Evolutionary conservation across 192 early-diverging fungal species (phyloP).

Genomic region (Linnemannia hyalina): DNA sequence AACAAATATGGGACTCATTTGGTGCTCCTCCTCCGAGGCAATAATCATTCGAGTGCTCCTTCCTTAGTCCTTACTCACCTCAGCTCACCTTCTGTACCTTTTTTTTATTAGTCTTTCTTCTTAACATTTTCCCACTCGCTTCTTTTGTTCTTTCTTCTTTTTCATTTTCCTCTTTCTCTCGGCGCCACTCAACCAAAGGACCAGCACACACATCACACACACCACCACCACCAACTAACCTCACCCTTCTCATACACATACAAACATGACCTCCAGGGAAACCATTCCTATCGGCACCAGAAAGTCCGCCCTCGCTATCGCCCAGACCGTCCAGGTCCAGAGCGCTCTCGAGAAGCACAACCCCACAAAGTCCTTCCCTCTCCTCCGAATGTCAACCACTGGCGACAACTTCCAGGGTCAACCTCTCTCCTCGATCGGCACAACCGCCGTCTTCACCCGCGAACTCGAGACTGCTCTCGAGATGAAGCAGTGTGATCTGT

Average conservation of each 20-base stretch:
- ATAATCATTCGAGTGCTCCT: background rate
- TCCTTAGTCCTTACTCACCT: background rate
- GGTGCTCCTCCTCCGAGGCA: conserved; percentile 11
- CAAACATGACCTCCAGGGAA: conserved; percentile 30
- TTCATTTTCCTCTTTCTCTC: background rate
- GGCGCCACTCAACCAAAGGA: background rate
- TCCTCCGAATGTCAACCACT: conserved; percentile 75
- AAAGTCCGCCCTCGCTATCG: conserved; percentile 89
- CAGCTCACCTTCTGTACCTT: background rate
- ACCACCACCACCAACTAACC: background rate
- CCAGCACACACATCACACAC: background rate
- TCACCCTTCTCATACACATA: background rate
- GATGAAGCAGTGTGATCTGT: conserved; percentile 76
- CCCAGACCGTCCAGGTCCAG: conserved; percentile 85
- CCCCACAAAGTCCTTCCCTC: conserved; percentile 61
- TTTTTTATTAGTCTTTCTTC: background rate
- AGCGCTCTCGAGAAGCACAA: conserved; percentile 62
- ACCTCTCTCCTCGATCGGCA: conserved; percentile 91
- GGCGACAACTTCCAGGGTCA: conserved; percentile 89
- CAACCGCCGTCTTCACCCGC: conserved; percentile 92
- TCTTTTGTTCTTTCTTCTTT: conserved; percentile 2
- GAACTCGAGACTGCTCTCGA: conserved; percentile 88
- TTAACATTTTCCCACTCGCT: no score
- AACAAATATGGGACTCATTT: conserved; percentile 5
- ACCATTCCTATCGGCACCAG: conserved; percentile 78